Conservation (phyloP, 1,284 basidiomycete species). For the Athelia psychrophila region DNA sequence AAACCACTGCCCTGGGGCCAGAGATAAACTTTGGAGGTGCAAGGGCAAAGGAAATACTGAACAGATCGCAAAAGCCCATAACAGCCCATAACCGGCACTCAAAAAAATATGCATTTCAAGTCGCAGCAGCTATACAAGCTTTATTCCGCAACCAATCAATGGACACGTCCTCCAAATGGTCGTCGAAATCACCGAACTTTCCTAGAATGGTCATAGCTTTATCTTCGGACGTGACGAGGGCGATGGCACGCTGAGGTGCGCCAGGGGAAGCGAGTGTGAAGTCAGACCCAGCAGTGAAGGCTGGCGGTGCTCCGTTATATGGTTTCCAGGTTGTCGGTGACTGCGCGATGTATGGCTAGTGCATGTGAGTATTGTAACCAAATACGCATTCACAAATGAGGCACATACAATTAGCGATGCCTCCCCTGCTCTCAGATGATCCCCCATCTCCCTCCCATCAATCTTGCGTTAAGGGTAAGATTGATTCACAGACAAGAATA, state of each 20-base stretch:
- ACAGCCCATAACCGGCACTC: neutral
- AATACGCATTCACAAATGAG: neutral
- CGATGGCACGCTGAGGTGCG: conserved; percentile 42
- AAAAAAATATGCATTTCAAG: neutral
- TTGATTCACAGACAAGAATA: conserved; percentile 6
- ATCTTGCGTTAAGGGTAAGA: conserved; percentile 34
- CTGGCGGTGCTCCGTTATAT: conserved; percentile 26
- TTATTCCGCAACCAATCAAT: conserved; percentile 64
- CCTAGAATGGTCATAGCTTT: conserved; percentile 18
- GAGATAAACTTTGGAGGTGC: no score
- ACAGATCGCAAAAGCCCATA: neutral
- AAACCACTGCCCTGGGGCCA: no score
- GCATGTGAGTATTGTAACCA: conserved; percentile 1
- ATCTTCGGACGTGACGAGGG: conserved; percentile 39
- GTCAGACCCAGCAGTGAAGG: conserved; percentile 43
- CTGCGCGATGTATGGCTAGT: conserved; percentile 47
- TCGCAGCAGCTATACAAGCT: conserved; percentile 35
- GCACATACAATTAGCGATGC: conserved; percentile 53
- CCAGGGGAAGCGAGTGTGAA: conserved; percentile 43
- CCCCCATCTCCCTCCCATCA: conserved; percentile 37
- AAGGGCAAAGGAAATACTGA: no score
- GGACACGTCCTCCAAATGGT: conserved; percentile 71
- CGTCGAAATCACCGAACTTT: conserved; percentile 73
- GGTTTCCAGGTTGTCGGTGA: conserved; percentile 43
- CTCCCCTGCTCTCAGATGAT: conserved; percentile 45